A percentile compares a stretch with the other conserved stretches of the same genome.
These are phyloP conservation scores for Leccinum olivaceopallidum DNA, from an alignment of 768 basidiomycete genomes.

Conservation along the genomic window DNA sequence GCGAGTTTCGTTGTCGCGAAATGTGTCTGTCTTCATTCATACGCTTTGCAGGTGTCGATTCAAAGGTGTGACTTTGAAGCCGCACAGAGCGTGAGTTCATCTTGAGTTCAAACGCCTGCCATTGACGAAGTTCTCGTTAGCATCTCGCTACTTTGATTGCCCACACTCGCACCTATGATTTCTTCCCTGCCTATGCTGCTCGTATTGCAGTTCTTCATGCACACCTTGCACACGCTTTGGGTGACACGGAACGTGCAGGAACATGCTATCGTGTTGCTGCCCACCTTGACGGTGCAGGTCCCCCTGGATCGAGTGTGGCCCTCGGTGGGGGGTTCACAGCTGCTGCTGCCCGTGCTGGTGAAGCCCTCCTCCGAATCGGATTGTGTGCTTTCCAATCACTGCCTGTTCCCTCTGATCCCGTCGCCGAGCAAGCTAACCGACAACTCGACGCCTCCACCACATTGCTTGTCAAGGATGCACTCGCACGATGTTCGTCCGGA, in stretches of 20 bases:
- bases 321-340: slow-evolving; percentile 41
- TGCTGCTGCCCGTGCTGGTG: slow-evolving; percentile 52
- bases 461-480: slow-evolving; percentile 28
- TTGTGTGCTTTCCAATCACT: slow-evolving; percentile 21
- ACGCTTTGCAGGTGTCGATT: slow-evolving; percentile 50
- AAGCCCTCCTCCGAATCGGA: slow-evolving; percentile 52
- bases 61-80: slow-evolving; percentile 68
- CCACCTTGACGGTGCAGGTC: slow-evolving; percentile 39
- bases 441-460: slow-evolving; percentile 20
- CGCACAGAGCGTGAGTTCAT: slow-evolving; percentile 52
- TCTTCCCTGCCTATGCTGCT: slow-evolving; percentile 58
- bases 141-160: slow-evolving; percentile 54
- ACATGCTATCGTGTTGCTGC: slow-evolving; percentile 67
- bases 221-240: slow-evolving; percentile 71
- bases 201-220: slow-evolving; percentile 69
- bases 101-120: neutral
- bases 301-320: slow-evolving; percentile 24
- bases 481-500: slow-evolving; percentile 25
- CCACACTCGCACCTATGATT: slow-evolving; percentile 55
- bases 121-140: slow-evolving; percentile 9
- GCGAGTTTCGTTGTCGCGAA: slow-evolving; percentile 16
- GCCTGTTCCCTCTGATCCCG: neutral
- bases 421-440: slow-evolving; percentile 4
- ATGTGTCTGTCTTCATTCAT: neutral
- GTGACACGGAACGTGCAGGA: slow-evolving; percentile 51